phyloP scores from a whole-genome alignment of 768 basidiomycete genomes.

The Astraeus odoratus region DNA sequence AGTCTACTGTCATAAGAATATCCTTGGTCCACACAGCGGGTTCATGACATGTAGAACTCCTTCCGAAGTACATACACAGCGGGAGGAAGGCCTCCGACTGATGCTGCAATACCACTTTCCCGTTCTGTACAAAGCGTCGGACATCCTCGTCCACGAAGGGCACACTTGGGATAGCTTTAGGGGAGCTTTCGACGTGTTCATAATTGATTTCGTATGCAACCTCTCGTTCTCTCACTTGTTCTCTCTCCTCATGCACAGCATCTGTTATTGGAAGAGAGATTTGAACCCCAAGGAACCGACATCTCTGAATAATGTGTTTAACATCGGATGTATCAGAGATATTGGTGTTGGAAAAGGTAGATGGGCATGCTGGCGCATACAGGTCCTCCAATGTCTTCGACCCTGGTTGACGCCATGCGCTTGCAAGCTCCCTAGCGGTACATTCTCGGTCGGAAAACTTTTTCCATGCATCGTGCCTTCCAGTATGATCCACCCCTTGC shows the following conservation, averaged over 20 bases:
- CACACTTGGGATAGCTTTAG: constrained; percentile 17
- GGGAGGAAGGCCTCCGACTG: constrained; percentile 14
- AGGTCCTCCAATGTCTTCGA: constrained; percentile 31
- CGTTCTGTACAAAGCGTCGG: constrained; percentile 20
- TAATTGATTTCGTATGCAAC: constrained; percentile 35
- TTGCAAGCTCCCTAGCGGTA: background rate
- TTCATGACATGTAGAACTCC: constrained; percentile 12
- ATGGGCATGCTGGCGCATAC: constrained; percentile 16
- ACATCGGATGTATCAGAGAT: too few species aligned
- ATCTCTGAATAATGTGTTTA: constrained; percentile 24
- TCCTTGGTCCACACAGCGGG: constrained; percentile 11
- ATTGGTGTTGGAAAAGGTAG: constrained; percentile 5
- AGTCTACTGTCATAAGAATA: constrained; percentile 14
- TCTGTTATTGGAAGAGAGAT: constrained; percentile 10
- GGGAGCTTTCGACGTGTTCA: constrained; percentile 35
- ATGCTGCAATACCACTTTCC: constrained; percentile 11
- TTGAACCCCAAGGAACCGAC: constrained; percentile 23
- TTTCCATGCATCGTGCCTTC: constrained; percentile 18
- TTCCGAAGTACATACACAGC: constrained; percentile 10
- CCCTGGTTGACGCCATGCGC: constrained; percentile 34
- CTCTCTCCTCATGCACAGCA: constrained; percentile 41
- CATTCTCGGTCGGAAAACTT: constrained; percentile 8
- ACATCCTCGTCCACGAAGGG: constrained; percentile 25
- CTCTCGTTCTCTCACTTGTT: constrained; percentile 45
- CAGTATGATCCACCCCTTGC: constrained; percentile 32